Base-by-base conservation (phyloP, 2,329 filamentous ascomycete genomes). In the Fusarium hostae region DNA sequence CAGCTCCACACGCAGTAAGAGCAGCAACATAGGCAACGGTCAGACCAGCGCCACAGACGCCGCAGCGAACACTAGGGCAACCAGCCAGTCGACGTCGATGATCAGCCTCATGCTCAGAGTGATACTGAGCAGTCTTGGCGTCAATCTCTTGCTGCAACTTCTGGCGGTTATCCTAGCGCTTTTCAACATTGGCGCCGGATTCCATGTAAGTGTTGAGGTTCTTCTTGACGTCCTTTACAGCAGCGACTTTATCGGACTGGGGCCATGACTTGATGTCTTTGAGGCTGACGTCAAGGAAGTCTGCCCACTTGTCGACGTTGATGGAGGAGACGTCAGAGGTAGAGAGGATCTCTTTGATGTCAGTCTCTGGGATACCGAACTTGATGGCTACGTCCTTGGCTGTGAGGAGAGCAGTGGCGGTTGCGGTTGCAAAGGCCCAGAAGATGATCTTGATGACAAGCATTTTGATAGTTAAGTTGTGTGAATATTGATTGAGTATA, bases 131-230 rank as follows among this genome's bases (percentile, higher is more conserved):
- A 15, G 60, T 64, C 12, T 20, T 50, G 6, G 15, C 4, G 6
- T 64, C 26, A 15, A 60, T 51, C 6, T 54, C 61, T 9, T 15
- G n/a, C 28, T 64, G 40, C 26, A 64, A 15, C 30, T 64, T 64
- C 12, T 54, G 32, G 16, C 16, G 41, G 35, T 64, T 64, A 12
- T 12, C 5, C 12, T 52, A 22, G 16, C 47, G 35, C 34, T 52
- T 64, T 4, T 30, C n/a, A 39, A 32, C 5, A 26, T 32, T 44
- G 16, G 1, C 4, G 3, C n/a, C 35, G 20, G 52, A 56, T 9
- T 26, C n/a, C 30, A 61, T 35, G 11, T 28, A 60, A 32, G 18
- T 24, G 30, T 64, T 35, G 28, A 64, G 41, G 20, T 24, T n/a
- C 16, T 54, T 48, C 32, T 64, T 43, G 18, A 60, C 26, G 4